These are phyloP conservation scores for Trichocladium uniseriatum DNA, from an alignment of 495 filamentous ascomycete genomes.

Conservation along the genomic window DNA sequence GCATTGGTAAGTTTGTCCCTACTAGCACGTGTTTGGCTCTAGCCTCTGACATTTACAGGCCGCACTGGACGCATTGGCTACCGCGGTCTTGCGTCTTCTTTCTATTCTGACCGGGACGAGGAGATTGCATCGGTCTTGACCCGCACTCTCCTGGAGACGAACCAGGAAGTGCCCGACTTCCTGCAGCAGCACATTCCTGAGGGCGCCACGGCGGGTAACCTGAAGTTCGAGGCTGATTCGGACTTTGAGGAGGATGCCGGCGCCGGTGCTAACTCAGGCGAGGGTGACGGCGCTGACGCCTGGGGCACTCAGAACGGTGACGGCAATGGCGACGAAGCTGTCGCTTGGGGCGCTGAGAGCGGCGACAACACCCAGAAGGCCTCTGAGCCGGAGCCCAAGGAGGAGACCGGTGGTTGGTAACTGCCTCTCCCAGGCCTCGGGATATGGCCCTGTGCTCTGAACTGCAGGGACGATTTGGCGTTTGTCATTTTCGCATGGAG, in stretches of 20 bases:
- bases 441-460: background rate
- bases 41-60: constrained; percentile 42
- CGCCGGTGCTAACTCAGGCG: constrained; percentile 1
- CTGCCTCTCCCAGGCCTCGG: background rate
- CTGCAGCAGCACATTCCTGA: constrained; percentile 53
- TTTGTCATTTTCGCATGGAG: constrained; percentile 1
- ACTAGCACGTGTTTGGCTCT: background rate
- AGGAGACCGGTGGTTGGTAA: background rate
- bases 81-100: constrained; percentile 74
- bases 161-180: constrained; percentile 74
- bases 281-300: constrained; percentile 4
- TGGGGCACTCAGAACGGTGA: background rate
- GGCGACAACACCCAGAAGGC: background rate
- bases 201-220: constrained; percentile 32
- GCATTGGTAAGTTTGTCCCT: constrained; percentile 58
- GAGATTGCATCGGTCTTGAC: constrained; percentile 60
- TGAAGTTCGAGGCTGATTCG: constrained; percentile 54
- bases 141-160: constrained; percentile 69
- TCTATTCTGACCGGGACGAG: constrained; percentile 63
- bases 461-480: background rate
- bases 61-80: constrained; percentile 93
- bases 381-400: background rate
- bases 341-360: background rate
- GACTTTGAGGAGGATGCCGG: constrained; percentile 41
- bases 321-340: background rate